These are phyloP conservation scores for Eimeria necatrix DNA, from an alignment of 169 alveolate species.

Conservation along the genomic window DNA sequence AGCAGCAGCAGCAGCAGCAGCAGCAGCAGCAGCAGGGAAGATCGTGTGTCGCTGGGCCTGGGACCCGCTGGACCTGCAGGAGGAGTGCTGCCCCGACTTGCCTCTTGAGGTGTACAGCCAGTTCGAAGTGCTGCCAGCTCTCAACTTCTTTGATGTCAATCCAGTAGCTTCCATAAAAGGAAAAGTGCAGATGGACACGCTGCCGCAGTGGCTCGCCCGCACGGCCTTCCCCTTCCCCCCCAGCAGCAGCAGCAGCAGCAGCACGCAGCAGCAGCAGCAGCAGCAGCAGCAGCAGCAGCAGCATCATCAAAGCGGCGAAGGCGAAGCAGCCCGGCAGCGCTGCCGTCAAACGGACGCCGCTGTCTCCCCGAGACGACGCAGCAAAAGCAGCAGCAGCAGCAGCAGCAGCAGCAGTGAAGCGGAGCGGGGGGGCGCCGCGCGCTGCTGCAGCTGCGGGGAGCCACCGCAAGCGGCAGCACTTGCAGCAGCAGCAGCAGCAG, in stretches of 20 bases:
- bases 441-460: neutral
- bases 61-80: slow-evolving; percentile 70
- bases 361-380: neutral
- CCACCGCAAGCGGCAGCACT: neutral
- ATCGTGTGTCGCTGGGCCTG: slow-evolving; percentile 81
- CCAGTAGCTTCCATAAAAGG: slow-evolving; percentile 77
- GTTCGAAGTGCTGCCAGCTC: slow-evolving; percentile 77
- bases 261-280: neutral
- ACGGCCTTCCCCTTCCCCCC: slow-evolving; percentile 1
- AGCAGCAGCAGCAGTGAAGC: neutral
- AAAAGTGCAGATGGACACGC: slow-evolving; percentile 31
- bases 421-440: neutral
- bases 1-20: slow-evolving; percentile 22
- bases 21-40: slow-evolving; percentile 58
- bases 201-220: slow-evolving; percentile 12
- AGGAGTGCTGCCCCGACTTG: slow-evolving; percentile 61
- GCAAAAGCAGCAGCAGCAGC: slow-evolving; percentile 14
- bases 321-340: neutral
- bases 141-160: slow-evolving; percentile 62
- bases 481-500: slow-evolving; percentile 51
- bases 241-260: slow-evolving; percentile 35
- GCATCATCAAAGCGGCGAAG: neutral
- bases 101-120: slow-evolving; percentile 57
- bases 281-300: slow-evolving; percentile 14
- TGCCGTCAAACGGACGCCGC: neutral